Evolutionary conservation across 768 basidiomycete genomes (phyloP), one percentile per base, ranked within the genome.

Genomic region (Pulveroboletus sp.): DNA sequence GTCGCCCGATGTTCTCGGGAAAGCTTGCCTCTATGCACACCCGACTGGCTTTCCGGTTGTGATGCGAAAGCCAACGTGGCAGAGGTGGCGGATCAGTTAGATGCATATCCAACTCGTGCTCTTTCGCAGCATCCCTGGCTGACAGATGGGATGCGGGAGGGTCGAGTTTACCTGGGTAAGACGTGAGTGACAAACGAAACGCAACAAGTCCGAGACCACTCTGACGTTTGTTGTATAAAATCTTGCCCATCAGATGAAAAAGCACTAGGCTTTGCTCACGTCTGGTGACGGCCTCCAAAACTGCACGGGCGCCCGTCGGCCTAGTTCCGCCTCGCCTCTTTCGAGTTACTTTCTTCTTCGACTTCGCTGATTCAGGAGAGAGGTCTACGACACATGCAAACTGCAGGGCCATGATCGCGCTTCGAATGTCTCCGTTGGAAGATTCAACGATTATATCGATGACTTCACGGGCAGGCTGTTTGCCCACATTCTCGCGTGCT

Each of bases 201-300:
- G n/a, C n/a, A n/a, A 22, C 5, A 1, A 17, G 5, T 26, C 26
- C 12, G 3, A 42, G 2, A 13, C 7, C 31, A 29, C 12, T 3
- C 47, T 16, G 16, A 96, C 96, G 82, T 68, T 98, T 99, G 67
- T 95, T 97, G 64, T 96, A 98, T 41, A 98, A 66, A 1, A 98
- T 80, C 70, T 90, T 95, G 14, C 96, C 96, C 42, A 99, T 73
- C 16, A 97, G 69, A 68, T 97, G 96, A 63, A 99, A 99, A 43
- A 99, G 70, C 10, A 81, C 82, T 14, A 99, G 71, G 51, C 83
- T 89, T 59, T 92, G 86, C 61, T 99, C 96, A 46, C 91, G 74
- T 49, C 85, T 72, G 19, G 91, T 89, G 1, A 93, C 77, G 1
- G 83, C 80, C 58, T 92, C 86, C 55, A 96, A 63, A 14, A 85